phyloP scores from a whole-genome alignment of 257 asterid species.

The Solanum etuberosum region DNA sequence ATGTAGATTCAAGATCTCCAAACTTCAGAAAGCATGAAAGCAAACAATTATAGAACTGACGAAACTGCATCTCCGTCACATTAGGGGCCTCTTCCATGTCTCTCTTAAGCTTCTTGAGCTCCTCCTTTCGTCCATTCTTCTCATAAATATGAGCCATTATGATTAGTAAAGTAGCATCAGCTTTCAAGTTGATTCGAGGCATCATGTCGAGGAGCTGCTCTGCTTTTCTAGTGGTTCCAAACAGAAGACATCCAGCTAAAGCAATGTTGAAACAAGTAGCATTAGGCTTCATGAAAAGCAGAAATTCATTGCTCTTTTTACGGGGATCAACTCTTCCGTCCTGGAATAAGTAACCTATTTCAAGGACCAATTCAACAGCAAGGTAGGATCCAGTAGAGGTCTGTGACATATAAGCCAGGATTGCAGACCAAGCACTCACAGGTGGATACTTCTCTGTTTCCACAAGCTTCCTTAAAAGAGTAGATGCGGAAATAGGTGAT shows the following conservation, averaged over 20 bases:
- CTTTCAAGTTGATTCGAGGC: conserved; percentile 66
- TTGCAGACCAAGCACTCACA: conserved; percentile 74
- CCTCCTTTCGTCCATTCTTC: conserved; percentile 76
- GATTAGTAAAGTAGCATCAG: conserved; percentile 52
- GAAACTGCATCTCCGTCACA: conserved; percentile 50
- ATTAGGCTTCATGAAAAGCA: conserved; percentile 34
- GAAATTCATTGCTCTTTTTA: conserved; percentile 18
- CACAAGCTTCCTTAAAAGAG: conserved; percentile 71
- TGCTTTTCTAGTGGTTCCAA: conserved; percentile 73
- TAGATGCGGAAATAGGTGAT: conserved; percentile 59
- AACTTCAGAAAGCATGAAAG: conserved; percentile 77
- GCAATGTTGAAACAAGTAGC: conserved; percentile 44
- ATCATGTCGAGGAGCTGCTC: conserved; percentile 95
- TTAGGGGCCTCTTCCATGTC: conserved; percentile 62
- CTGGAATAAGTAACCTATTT: conserved; percentile 80
- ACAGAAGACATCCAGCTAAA: conserved; percentile 74
- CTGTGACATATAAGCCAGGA: conserved; percentile 57
- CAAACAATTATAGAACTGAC: conserved; percentile 68
- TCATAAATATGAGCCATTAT: conserved; percentile 78
- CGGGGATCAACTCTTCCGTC: conserved; percentile 85
- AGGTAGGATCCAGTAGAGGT: conserved; percentile 60
- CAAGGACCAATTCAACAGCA: conserved; percentile 77
- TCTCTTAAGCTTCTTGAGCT: conserved; percentile 70
- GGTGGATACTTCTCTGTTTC: conserved; percentile 64
- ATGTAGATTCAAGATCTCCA: conserved; percentile 72